Evolutionary conservation across 139 green algal species (phyloP), one percentile per base, ranked within the genome.

Genomic region (Chlorella ohadii): DNA sequence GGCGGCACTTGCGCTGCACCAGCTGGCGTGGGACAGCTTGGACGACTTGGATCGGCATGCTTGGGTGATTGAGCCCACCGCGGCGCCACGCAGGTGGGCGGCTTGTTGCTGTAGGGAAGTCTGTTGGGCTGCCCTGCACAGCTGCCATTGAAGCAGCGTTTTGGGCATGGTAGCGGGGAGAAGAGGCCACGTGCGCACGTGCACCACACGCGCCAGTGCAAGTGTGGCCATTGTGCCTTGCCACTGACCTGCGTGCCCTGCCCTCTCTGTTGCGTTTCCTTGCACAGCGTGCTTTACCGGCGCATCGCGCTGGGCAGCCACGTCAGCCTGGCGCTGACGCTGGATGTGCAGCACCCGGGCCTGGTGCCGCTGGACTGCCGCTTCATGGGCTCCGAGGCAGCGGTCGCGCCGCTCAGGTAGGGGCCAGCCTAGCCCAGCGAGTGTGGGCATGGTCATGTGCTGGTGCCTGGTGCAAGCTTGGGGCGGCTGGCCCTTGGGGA

Each of bases 1-100:
- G 72, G 36, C 63, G 5, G 61, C 71, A 13, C 38, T 88, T 34
- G 67, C 72, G 66, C 55, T 19, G 51, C 38, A 83, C 68, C 84
- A 88, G 77, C 47, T 44, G 74, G 34, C 85, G 33, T 88, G 84
- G 84, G 78, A 82, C 33, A 71, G 33, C 55, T 9, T 88, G 38
- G 84, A 88, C 12, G 84, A 88, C 28, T 25, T 88, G 51, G 84
- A 85, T 38, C 31, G 25, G 55, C 44, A 72, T 4, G 67, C 56
- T 1, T 85, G 73, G 76, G 75, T 88, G 71, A 84, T 88, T 51
- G 84, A 88, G 67, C 84, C 84, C 83, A 63, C 57, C 3, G 76
- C 76, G 16, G 56, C 76, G 41, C 25, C 76, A 11, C 76, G 76
- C 76, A 72, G 76, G 76, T 82, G 36, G 4, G 70, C 31, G 31